These are phyloP conservation scores for Orbilia brochopaga DNA, from an alignment of 2,329 filamentous ascomycete species.

Conservation along the genomic window DNA sequence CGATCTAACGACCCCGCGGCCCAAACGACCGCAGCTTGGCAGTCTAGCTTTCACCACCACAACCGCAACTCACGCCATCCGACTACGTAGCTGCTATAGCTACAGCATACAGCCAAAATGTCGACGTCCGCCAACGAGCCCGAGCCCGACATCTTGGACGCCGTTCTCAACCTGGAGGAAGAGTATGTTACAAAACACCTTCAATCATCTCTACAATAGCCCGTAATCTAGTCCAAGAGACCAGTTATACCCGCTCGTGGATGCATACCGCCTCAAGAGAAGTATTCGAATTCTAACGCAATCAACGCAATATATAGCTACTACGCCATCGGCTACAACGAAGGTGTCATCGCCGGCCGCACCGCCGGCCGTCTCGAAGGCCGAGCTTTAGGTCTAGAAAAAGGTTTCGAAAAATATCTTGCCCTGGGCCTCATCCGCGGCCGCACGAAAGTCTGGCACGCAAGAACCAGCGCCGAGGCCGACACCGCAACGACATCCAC, in stretches of 20 bases:
- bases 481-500: slow-evolving; percentile 24
- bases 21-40: no score
- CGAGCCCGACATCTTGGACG: slow-evolving; percentile 52
- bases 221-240: no score
- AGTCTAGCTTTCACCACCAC: no score
- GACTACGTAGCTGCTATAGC: neutral
- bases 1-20: no score
- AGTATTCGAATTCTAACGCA: slow-evolving; percentile 35
- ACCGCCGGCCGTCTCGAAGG: slow-evolving; percentile 84
- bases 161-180: slow-evolving; percentile 54
- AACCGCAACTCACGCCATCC: neutral
- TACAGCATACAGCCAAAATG: neutral
- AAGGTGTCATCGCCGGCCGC: slow-evolving; percentile 76
- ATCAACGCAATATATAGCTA: slow-evolving; percentile 62
- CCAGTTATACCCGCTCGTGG: no score
- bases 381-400: slow-evolving; percentile 85
- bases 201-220: neutral
- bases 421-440: slow-evolving; percentile 80
- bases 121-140: neutral
- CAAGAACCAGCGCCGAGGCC: slow-evolving; percentile 63
- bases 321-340: slow-evolving; percentile 79
- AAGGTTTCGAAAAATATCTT: slow-evolving; percentile 90
- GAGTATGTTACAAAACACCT: slow-evolving; percentile 49
- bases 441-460: slow-evolving; percentile 81
- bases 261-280: neutral